Conservation (phyloP, 305 asterid species). For the Solanum hybrid region DNA sequence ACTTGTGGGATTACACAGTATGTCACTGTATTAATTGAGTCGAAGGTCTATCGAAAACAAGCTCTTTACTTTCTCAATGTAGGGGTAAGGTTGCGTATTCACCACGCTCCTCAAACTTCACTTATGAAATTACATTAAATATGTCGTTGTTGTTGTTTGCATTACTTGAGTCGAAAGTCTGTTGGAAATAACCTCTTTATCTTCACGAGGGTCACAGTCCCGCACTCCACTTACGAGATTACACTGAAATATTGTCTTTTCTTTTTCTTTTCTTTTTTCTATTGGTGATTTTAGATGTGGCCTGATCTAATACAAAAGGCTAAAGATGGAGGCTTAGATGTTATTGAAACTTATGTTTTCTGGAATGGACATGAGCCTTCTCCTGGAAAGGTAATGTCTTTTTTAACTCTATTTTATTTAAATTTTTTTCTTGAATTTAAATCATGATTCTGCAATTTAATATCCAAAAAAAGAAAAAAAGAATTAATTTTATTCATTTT, state of each 20-base stretch:
- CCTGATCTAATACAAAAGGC: conserved; percentile 87
- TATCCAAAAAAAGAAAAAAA: not conserved
- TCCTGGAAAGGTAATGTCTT: conserved; percentile 55
- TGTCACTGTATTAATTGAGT: not conserved
- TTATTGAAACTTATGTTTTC: conserved; percentile 79
- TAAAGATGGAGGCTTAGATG: conserved; percentile 92
- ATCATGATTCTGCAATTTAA: not conserved
- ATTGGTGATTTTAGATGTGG: conserved; percentile 61
- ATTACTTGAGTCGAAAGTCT: not conserved
- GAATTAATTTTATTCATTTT: too few species aligned
- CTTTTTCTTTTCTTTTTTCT: not conserved
- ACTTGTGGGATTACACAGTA: not conserved
- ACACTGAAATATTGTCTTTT: not conserved
- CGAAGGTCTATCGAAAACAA: accelerated
- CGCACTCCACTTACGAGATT: not conserved
- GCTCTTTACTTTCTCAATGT: not conserved
- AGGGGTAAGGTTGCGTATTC: not conserved
- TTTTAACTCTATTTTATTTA: not conserved
- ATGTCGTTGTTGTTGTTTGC: not conserved
- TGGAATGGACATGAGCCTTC: conserved; percentile 95
- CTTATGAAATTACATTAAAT: not conserved
- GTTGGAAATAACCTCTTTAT: not conserved
- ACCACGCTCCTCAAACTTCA: not conserved
- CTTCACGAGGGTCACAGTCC: not conserved
- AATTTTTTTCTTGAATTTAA: not conserved